Conservation (phyloP, 2,329 filamentous ascomycete genomes). For the Keithomyces neogunnii region DNA sequence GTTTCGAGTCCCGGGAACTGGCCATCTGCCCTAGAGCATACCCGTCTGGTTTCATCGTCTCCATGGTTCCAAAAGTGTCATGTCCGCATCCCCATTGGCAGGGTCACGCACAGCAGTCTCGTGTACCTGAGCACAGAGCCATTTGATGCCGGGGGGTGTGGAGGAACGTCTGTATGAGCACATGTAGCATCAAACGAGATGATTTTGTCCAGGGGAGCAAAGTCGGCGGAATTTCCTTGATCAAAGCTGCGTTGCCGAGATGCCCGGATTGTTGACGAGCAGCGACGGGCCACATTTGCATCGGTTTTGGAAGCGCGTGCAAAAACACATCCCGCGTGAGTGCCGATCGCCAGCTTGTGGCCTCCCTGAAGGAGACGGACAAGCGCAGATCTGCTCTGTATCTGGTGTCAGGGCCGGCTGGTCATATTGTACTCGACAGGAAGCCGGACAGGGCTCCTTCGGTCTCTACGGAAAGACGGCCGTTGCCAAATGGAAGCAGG, state of each 20-base stretch:
- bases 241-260: background rate
- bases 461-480: too few species aligned
- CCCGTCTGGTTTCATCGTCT: background rate
- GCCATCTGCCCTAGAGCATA: background rate
- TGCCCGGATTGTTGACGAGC: background rate
- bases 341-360: constrained; percentile 9
- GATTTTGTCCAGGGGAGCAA: too few species aligned
- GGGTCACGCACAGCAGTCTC: background rate
- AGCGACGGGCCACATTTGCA: background rate
- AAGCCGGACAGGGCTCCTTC: too few species aligned
- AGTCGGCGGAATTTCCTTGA: too few species aligned
- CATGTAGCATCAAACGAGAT: too few species aligned
- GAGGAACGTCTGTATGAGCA: too few species aligned
- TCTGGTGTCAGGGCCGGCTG: background rate
- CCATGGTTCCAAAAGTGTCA: background rate
- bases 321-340: constrained; percentile 6
- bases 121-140: background rate
- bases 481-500: too few species aligned
- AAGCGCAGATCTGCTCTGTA: constrained; percentile 6
- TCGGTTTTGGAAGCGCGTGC: background rate
- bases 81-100: background rate
- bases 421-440: background rate
- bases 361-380: constrained; percentile 7
- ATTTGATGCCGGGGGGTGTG: background rate
- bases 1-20: too few species aligned